A percentile compares a stretch with the other conserved stretches of the same genome.
These are phyloP conservation scores for Silene conica DNA, from an alignment of 148 eudicot species.

Conservation along the genomic window DNA sequence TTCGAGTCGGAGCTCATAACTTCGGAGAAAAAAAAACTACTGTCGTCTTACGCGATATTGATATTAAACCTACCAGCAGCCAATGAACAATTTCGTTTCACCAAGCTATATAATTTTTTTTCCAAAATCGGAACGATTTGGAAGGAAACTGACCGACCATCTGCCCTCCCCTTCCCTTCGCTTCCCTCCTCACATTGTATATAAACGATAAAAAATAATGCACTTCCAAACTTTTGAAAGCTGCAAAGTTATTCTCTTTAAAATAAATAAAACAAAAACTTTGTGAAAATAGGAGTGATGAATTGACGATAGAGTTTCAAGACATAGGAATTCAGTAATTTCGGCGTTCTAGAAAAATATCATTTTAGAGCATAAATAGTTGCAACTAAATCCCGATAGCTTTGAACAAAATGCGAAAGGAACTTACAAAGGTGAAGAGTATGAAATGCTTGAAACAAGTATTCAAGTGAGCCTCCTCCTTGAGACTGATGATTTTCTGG, in stretches of 20 bases:
- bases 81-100: background rate
- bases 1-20: background rate
- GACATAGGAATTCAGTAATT: too few species aligned
- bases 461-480: slow-evolving; percentile 97
- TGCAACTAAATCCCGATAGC: background rate
- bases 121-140: background rate
- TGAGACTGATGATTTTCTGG: slow-evolving; percentile 93
- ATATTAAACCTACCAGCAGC: background rate
- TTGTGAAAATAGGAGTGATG: too few species aligned
- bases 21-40: background rate
- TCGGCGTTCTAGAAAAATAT: background rate
- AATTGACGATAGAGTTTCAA: too few species aligned
- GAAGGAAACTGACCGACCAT: background rate
- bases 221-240: too few species aligned
- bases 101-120: background rate
- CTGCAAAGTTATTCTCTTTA: too few species aligned
- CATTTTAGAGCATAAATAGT: background rate
- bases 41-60: too few species aligned
- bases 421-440: slow-evolving; percentile 87
- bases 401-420: background rate
- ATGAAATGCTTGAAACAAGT: slow-evolving; percentile 99
- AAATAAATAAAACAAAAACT: too few species aligned
- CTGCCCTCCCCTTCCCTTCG: too few species aligned
- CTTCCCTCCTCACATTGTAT: too few species aligned
- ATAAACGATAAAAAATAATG: too few species aligned